Evolutionary conservation across 2,329 filamentous ascomycete species (phyloP).

Genomic region (Monosporascus sp.): DNA sequence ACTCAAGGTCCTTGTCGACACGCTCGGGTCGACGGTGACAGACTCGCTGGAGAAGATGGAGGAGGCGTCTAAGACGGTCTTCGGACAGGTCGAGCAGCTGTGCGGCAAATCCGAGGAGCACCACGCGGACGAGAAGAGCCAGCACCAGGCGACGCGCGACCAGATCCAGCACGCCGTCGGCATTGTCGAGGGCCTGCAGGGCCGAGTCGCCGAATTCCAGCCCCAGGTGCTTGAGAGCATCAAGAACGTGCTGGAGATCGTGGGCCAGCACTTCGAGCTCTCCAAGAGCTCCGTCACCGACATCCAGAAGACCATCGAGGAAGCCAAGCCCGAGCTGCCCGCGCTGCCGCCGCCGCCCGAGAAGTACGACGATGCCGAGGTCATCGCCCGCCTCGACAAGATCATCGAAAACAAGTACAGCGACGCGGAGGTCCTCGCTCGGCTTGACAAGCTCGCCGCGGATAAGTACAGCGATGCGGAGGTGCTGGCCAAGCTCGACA

Average conservation of each 20-base stretch:
- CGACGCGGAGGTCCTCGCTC: slow-evolving; percentile 16
- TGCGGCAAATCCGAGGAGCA: slow-evolving; percentile 70
- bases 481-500: slow-evolving; percentile 21
- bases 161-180: slow-evolving; percentile 71
- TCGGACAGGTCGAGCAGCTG: slow-evolving; percentile 75
- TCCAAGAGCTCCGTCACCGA: slow-evolving; percentile 60
- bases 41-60: slow-evolving; percentile 83
- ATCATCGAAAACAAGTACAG: slow-evolving; percentile 19
- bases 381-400: slow-evolving; percentile 37
- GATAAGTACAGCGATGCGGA: slow-evolving; percentile 30
- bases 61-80: slow-evolving; percentile 81
- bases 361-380: slow-evolving; percentile 59
- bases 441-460: slow-evolving; percentile 23
- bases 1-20: slow-evolving; percentile 78
- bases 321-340: slow-evolving; percentile 51
- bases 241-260: slow-evolving; percentile 76
- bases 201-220: slow-evolving; percentile 74
- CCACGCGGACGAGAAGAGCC: slow-evolving; percentile 66
- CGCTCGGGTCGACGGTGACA: slow-evolving; percentile 72
- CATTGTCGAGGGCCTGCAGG: slow-evolving; percentile 70
- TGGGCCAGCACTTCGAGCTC: slow-evolving; percentile 84
- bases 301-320: slow-evolving; percentile 55
- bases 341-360: slow-evolving; percentile 51
- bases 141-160: slow-evolving; percentile 78
- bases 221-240: slow-evolving; percentile 84